Percentiles rank a stretch among this genome's conserved stretches.
Conservation (phyloP, 257 asterid genomes). For the Jacaranda copaia region DNA sequence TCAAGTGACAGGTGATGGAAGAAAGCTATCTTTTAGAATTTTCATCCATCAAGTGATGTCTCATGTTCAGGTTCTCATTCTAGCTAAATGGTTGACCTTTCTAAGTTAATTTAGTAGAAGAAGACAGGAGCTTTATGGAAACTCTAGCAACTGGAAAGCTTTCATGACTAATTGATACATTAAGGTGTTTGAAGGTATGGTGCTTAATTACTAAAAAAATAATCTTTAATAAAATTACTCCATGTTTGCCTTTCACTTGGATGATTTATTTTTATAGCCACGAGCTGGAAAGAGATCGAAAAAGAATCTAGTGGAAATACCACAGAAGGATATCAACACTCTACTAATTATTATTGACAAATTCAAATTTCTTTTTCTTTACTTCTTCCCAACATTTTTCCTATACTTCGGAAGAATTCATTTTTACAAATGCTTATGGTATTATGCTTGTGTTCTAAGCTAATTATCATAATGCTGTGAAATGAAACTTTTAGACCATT, state of each 20-base stretch:
- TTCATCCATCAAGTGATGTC: no score
- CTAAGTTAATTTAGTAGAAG: no score
- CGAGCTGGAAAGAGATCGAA: no score
- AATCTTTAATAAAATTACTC: conserved; percentile 6
- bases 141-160: conserved; percentile 77
- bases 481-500: conserved; percentile 62
- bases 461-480: conserved; percentile 35
- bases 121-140: conserved; percentile 68
- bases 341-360: conserved; percentile 15
- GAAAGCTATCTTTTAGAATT: no score
- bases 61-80: no score
- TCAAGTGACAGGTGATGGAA: no score
- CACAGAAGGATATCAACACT: no score
- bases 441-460: conserved; percentile 33
- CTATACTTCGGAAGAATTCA: conserved; percentile 29
- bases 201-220: conserved; percentile 15
- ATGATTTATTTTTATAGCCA: no score
- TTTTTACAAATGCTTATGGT: conserved; percentile 27
- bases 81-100: no score
- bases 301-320: no score
- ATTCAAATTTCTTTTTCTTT: neutral
- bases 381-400: conserved; percentile 4
- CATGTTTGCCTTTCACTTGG: no score
- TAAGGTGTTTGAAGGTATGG: conserved; percentile 83
- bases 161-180: conserved; percentile 73